Evolutionary conservation across 1,284 basidiomycete species (phyloP).

Genomic region (Pseudozyma pruni): DNA sequence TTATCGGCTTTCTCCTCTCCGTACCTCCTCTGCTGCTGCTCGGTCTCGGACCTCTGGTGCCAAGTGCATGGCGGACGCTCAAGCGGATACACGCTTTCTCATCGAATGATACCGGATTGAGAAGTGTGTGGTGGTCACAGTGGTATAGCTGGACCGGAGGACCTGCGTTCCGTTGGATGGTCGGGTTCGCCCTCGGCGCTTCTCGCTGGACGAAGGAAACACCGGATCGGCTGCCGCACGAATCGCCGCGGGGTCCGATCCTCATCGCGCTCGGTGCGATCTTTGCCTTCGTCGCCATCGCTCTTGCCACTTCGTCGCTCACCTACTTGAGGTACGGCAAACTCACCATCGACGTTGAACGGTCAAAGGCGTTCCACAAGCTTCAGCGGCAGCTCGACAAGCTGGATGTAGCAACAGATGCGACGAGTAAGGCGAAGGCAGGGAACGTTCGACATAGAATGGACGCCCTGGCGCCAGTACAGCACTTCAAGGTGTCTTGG

Average conservation of each 20-base stretch:
- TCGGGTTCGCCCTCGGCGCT: conserved; percentile 14
- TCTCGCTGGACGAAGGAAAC: neutral
- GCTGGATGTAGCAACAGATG: neutral
- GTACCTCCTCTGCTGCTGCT: conserved; percentile 24
- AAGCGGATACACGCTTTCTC: conserved; percentile 5
- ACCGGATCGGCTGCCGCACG: conserved; percentile 4
- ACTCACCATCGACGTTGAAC: conserved; percentile 36
- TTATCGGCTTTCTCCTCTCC: conserved; percentile 21
- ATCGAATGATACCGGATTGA: neutral
- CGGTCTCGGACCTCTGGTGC: conserved; percentile 22
- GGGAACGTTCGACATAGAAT: conserved; percentile 6
- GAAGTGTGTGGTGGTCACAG: conserved; percentile 12
- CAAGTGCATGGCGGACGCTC: conserved; percentile 10
- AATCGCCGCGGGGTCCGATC: conserved; percentile 3
- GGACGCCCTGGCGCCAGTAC: conserved; percentile 13
- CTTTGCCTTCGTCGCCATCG: conserved; percentile 20
- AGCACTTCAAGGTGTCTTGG: conserved; percentile 17
- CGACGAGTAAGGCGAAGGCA: neutral
- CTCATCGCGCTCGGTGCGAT: conserved; percentile 12
- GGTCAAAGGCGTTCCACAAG: conserved; percentile 13
- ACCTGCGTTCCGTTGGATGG: conserved; percentile 28
- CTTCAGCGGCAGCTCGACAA: neutral
- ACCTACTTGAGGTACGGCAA: neutral
- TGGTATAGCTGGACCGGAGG: conserved; percentile 46
- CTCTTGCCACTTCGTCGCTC: conserved; percentile 17